These are phyloP conservation scores for Trametes villosa DNA, from an alignment of 768 basidiomycete genomes.

Conservation along the genomic window DNA sequence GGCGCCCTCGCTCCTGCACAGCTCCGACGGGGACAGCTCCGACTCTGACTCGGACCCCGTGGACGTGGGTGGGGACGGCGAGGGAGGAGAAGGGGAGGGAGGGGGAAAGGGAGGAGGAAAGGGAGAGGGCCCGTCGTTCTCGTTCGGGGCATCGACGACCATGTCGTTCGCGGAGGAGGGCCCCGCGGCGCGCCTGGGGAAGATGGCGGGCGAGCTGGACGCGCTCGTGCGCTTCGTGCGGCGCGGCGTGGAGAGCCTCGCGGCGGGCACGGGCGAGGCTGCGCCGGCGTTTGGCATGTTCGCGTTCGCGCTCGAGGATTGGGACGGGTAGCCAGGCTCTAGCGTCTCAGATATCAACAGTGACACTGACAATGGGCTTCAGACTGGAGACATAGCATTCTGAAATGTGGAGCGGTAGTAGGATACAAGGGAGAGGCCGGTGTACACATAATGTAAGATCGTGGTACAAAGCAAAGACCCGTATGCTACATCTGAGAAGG, in stretches of 20 bases:
- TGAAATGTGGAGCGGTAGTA: not conserved
- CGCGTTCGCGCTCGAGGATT: slow-evolving; percentile 79
- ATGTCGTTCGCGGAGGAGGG: slow-evolving; percentile 48
- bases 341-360: not conserved
- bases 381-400: too few species aligned
- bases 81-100: too few species aligned
- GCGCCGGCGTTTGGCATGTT: slow-evolving; percentile 70
- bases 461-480: not conserved
- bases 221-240: slow-evolving; percentile 70
- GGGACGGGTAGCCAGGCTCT: slow-evolving; percentile 49
- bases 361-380: not conserved
- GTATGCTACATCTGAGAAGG: slow-evolving; percentile 14
- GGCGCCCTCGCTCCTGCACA: slow-evolving; percentile 47
- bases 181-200: slow-evolving; percentile 57
- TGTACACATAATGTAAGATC: not conserved
- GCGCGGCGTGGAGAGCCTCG: slow-evolving; percentile 70
- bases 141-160: slow-evolving; percentile 38
- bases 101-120: too few species aligned
- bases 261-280: slow-evolving; percentile 60
- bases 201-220: slow-evolving; percentile 71
- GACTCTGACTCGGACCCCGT: slow-evolving; percentile 44
- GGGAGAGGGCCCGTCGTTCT: slow-evolving; percentile 54
- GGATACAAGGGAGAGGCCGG: not conserved
- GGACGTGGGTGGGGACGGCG: slow-evolving; percentile 17
- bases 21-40: slow-evolving; percentile 38